Conservation (phyloP, 148 eudicot genomes). For the Cornus florida region DNA sequence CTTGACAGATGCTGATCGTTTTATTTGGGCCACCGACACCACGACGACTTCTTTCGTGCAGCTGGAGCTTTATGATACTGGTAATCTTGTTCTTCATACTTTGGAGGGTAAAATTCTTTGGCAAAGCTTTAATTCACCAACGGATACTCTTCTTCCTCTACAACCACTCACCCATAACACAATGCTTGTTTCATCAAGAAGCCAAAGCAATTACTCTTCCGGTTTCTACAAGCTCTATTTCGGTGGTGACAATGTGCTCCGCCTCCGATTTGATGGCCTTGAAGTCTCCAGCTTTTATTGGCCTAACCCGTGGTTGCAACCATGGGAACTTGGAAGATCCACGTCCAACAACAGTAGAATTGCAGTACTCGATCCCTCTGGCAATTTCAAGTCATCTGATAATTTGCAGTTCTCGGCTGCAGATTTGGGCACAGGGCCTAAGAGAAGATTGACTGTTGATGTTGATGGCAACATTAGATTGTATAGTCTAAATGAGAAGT, state of each 20-base stretch:
- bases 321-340: conserved; percentile 10
- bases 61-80: too few species aligned
- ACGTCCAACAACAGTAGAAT: conserved; percentile 12
- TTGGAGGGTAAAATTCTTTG: not conserved
- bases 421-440: conserved; percentile 16
- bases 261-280: conserved; percentile 15
- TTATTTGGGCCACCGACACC: conserved; percentile 30
- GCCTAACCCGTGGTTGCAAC: conserved; percentile 11
- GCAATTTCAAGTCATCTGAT: conserved; percentile 18
- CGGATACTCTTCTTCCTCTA: conserved; percentile 39
- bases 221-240: conserved; percentile 28
- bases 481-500: conserved; percentile 9
- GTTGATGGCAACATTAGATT: conserved; percentile 15
- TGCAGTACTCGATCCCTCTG: conserved; percentile 9
- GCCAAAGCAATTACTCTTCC: conserved; percentile 15
- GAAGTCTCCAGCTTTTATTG: conserved; percentile 23
- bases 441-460: conserved; percentile 19
- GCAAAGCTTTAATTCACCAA: conserved; percentile 12
- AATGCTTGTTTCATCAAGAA: conserved; percentile 21
- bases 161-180: conserved; percentile 23
- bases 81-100: too few species aligned
- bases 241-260: conserved; percentile 15
- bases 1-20: conserved; percentile 34
- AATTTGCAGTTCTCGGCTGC: not conserved
- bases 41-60: not conserved